These are phyloP conservation scores for Abrus pulchellus DNA, from an alignment of 306 rosid species.

Conservation along the genomic window DNA sequence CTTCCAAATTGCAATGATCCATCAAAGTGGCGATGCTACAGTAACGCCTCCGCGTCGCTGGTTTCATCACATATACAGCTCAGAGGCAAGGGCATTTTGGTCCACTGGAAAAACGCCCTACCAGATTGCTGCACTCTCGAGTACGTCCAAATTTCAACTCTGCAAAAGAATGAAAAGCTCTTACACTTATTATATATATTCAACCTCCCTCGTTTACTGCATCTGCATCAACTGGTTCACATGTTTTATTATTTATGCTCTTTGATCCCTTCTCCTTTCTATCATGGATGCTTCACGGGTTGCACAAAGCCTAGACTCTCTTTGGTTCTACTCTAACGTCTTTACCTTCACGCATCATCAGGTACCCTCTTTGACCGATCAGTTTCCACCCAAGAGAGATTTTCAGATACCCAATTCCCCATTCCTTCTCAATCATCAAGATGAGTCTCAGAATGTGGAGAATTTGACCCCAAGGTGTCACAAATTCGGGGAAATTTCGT, in stretches of 20 bases:
- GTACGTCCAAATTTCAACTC: slow-evolving; percentile 35
- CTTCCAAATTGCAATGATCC: not conserved
- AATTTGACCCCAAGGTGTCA: not conserved
- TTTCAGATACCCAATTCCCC: slow-evolving; percentile 35
- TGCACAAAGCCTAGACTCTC: slow-evolving; percentile 59
- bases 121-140: not conserved
- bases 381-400: slow-evolving; percentile 32
- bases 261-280: not conserved
- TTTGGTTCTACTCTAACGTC: slow-evolving; percentile 74
- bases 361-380: slow-evolving; percentile 19
- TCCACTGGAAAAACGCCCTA: not conserved
- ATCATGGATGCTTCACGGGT: slow-evolving; percentile 61
- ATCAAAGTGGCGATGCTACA: not conserved
- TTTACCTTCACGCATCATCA: slow-evolving; percentile 24
- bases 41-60: slow-evolving; percentile 14
- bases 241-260: slow-evolving; percentile 7
- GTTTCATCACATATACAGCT: not conserved
- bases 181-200: not conserved
- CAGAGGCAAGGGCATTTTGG: slow-evolving; percentile 24
- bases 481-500: slow-evolving; percentile 28
- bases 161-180: slow-evolving; percentile 46
- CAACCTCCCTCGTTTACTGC: slow-evolving; percentile 23
- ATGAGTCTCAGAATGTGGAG: slow-evolving; percentile 28
- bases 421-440: slow-evolving; percentile 12
- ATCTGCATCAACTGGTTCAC: slow-evolving; percentile 30